A percentile compares a stretch with the other conserved stretches of the same genome.
Conservation (phyloP, 441 rosid species). For the Syzygium syzygioides region DNA sequence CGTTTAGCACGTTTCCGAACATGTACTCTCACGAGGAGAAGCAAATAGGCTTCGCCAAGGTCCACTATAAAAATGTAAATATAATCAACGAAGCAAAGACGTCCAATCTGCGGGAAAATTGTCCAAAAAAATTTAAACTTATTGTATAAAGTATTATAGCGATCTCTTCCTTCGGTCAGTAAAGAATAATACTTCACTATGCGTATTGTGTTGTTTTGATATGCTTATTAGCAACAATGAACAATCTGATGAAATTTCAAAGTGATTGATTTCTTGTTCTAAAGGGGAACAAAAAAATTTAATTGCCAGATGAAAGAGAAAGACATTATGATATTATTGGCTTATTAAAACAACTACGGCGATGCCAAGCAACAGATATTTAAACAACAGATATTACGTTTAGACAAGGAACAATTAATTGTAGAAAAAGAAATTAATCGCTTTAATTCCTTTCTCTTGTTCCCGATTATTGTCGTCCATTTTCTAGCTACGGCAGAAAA, state of each 20-base stretch:
- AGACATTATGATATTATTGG: background rate
- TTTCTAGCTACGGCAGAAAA: background rate
- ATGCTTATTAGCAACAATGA: background rate
- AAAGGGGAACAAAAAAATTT: background rate
- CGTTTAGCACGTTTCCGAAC: background rate
- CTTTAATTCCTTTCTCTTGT: background rate
- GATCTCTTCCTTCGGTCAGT: background rate
- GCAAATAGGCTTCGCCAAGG: background rate
- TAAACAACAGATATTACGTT: background rate
- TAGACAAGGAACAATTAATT: background rate
- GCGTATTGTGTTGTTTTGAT: background rate
- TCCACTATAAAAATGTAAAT: background rate
- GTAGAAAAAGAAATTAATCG: background rate
- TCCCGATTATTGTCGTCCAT: background rate
- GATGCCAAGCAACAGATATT: background rate
- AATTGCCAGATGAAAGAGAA: background rate
- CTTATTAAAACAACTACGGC: background rate
- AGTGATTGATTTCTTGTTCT: background rate
- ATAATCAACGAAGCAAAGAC: background rate
- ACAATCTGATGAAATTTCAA: background rate
- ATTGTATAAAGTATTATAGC: background rate
- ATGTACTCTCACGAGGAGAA: background rate
- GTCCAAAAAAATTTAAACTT: accelerated
- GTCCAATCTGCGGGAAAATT: accelerated
- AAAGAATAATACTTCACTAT: background rate